These are phyloP conservation scores for Alternaria sp. DNA, from an alignment of 2,329 filamentous ascomycete species.

Conservation along the genomic window DNA sequence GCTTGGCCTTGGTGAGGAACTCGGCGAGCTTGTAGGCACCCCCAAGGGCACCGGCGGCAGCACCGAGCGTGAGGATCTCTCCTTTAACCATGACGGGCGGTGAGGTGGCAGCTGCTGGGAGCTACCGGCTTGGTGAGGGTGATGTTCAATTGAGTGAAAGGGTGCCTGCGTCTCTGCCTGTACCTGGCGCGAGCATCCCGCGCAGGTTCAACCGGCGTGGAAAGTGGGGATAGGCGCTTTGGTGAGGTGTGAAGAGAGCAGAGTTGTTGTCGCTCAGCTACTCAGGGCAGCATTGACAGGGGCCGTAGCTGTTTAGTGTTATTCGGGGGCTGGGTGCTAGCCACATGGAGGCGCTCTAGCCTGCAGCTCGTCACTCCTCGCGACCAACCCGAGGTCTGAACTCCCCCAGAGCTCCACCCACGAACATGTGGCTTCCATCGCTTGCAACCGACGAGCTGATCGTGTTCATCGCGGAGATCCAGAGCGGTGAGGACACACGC, in stretches of 20 bases:
- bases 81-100: constrained; percentile 39
- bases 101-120: constrained; percentile 5
- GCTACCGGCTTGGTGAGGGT: constrained; percentile 12
- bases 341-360: constrained; percentile 14
- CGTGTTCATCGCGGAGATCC: neutral
- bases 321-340: constrained; percentile 24
- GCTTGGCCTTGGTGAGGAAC: constrained; percentile 45
- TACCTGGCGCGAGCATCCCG: constrained; percentile 43
- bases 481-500: neutral
- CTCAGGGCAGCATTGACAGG: constrained; percentile 8
- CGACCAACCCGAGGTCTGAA: constrained; percentile 26
- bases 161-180: constrained; percentile 35
- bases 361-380: constrained; percentile 20
- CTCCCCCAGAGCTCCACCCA: constrained; percentile 11
- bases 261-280: constrained; percentile 14
- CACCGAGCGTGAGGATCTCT: constrained; percentile 42
- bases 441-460: constrained; percentile 1
- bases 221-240: constrained; percentile 19
- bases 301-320: constrained; percentile 19
- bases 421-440: constrained; percentile 7
- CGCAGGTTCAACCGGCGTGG: constrained; percentile 29
- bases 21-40: constrained; percentile 49
- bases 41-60: constrained; percentile 42
- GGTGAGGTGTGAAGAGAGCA: constrained; percentile 26
- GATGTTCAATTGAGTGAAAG: constrained; percentile 26